Percentiles rank a stretch among this genome's conserved stretches.
These are phyloP conservation scores for Candida michaelii DNA, from an alignment of 805 yeast species.

Conservation along the genomic window DNA sequence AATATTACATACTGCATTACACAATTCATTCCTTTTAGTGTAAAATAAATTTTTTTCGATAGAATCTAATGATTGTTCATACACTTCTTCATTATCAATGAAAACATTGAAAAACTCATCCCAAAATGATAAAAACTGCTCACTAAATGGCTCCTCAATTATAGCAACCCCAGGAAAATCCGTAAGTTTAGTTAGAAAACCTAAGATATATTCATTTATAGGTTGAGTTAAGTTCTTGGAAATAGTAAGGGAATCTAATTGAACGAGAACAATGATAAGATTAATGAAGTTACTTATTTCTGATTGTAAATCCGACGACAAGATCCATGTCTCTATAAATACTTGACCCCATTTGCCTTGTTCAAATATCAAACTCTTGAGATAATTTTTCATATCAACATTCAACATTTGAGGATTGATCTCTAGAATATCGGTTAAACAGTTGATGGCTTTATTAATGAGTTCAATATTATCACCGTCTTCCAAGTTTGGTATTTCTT, in stretches of 20 bases:
- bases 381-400: constrained; percentile 12
- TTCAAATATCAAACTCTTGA: constrained; percentile 41
- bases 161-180: constrained; percentile 58
- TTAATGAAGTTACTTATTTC: constrained; percentile 44
- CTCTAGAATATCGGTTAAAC: constrained; percentile 47
- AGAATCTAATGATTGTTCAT: constrained; percentile 17
- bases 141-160: constrained; percentile 54
- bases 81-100: constrained; percentile 45
- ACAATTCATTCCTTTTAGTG: constrained; percentile 29
- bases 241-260: constrained; percentile 44
- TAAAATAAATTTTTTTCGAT: constrained; percentile 17
- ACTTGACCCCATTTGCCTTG: constrained; percentile 42
- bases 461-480: constrained; percentile 16
- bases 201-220: constrained; percentile 40
- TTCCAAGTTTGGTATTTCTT: constrained; percentile 2
- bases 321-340: constrained; percentile 34
- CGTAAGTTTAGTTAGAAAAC: constrained; percentile 53
- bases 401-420: constrained; percentile 43
- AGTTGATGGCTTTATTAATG: constrained; percentile 27
- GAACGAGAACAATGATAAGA: constrained; percentile 46
- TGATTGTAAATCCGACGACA: constrained; percentile 29
- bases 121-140: constrained; percentile 65
- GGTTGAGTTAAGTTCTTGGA: constrained; percentile 39
- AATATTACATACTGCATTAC: constrained; percentile 53
- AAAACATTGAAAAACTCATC: constrained; percentile 59